Evolutionary conservation across 768 basidiomycete genomes (phyloP).

Genomic region (Phylloporus rhodoxanthus): DNA sequence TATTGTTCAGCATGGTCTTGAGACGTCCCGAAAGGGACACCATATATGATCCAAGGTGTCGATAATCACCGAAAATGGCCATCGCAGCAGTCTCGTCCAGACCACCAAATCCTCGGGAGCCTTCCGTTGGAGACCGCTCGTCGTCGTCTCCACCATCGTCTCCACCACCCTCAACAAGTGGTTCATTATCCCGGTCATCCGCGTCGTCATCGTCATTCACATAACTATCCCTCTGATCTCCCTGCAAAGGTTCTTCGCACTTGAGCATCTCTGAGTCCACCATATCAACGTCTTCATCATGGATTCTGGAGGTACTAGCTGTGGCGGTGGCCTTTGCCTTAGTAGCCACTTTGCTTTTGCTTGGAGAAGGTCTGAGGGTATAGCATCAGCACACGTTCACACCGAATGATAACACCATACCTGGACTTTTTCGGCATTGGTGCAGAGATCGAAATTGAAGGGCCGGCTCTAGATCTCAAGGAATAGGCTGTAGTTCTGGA

Average conservation of each 20-base stretch:
- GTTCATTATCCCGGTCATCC: conserved; percentile 47
- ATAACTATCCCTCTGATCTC: conserved; percentile 41
- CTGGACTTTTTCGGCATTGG: conserved; percentile 76
- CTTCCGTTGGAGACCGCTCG: conserved; percentile 33
- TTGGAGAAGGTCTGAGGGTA: conserved; percentile 39
- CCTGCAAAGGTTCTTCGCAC: conserved; percentile 39
- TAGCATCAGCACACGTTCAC: conserved; percentile 10
- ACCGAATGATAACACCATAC: conserved; percentile 31
- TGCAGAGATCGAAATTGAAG: conserved; percentile 36
- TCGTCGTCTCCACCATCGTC: conserved; percentile 39
- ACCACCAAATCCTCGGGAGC: conserved; percentile 39
- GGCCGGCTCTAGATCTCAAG: conserved; percentile 53
- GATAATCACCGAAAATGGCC: conserved; percentile 82
- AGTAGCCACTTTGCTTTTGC: conserved; percentile 54
- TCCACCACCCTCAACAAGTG: conserved; percentile 43
- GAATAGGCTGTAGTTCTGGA: conserved; percentile 58
- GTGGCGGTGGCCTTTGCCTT: conserved; percentile 54
- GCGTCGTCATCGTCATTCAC: conserved; percentile 37
- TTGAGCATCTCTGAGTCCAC: conserved; percentile 53
- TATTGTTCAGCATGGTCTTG: conserved; percentile 85
- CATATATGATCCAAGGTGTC: conserved; percentile 90
- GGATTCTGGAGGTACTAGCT: conserved; percentile 57
- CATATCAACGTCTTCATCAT: conserved; percentile 76
- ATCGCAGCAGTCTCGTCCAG: conserved; percentile 68
- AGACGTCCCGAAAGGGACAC: conserved; percentile 80